Evolutionary conservation across 2,329 filamentous ascomycete species (phyloP), one percentile per base, ranked within the genome.

Genomic region (Sclerotinia trifoliorum): DNA sequence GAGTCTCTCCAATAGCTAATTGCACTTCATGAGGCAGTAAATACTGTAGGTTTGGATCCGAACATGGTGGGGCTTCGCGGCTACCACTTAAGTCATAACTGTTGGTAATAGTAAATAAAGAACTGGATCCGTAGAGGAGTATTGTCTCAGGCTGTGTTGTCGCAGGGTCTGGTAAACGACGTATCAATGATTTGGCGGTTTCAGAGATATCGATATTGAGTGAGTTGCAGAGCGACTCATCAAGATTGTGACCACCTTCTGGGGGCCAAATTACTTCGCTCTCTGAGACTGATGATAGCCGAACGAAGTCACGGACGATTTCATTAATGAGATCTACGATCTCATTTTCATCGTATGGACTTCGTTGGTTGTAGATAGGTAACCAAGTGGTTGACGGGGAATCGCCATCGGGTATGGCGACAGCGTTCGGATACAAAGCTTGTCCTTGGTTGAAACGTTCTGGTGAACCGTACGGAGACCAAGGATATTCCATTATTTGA

Each of bases 221-320:
- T 39, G 46, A 24, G 6, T 35, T 56, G 35, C 51, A 56, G 32
- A 55, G 49, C 49, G 51, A 24, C 11, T 56, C 19, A 29, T 65
- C 39, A 44, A 65, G 51, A 3, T 35, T 3, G n/a, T 65, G 21
- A 13, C 51, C n/a, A 52, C 48, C 32, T 3, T 64, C 61, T 54
- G 61, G 48, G 42, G 61, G 21, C 61, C 48, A 64, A 54, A 24
- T 65, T 24, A 55, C 51, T 24, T 44, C 17, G 35, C 35, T 21
- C 24, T 56, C 49, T 6, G 62, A 44, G 15, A 44, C 7, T 57
- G 51, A 3, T 46, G 19, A 56, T 6, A 65, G 39, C 6, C 21
- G 62, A 44, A 32, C 24, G 35, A 24, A 46, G 32, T 46, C 13
- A 13, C 62, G 35, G 39, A 56, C 24, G 19, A 56, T 57, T 32